Evolutionary conservation across 306 rosid species (phyloP), one percentile per base, ranked within the genome.

Genomic region (Medicago ruthenica): DNA sequence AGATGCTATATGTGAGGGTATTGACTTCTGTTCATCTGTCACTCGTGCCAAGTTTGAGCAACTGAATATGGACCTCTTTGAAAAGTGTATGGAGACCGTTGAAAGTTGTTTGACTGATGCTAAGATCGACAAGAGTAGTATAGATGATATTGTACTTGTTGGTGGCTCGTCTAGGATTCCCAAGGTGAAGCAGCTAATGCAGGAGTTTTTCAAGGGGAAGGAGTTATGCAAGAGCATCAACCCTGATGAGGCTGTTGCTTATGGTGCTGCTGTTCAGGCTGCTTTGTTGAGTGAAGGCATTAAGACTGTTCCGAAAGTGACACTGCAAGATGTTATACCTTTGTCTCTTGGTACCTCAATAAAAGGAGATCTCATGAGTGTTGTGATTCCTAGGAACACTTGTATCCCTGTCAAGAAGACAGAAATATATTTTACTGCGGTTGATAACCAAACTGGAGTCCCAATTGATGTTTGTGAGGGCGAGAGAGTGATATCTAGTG

Each of bases 371-470:
- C 5, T 47, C 0, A 47, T 47, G 53, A 0, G 0, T 14, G 8
- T 47, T 0, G 0, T 47, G 53, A 47, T 47, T 14, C 17, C 53
- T 2, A 47, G 53, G 53, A 47, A 47, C 0, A 47, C 53, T 47
- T 47, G 16, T 0, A 0, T 47, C 0, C 53, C 53, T 0, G 2
- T 47, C 53, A 14, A 5, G 17, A 47, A 47, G 53, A 45, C 51
- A 14, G 0, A 5, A 0, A 0, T 0, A 0, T 14, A 47, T 47
- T 0, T 0, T 1, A 47, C 53, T 0, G 0, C 0, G 0, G 1
- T 0, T 1, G 53, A 47, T 47, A 4, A 47, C 53, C 17, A 4
- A 47, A 0, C 17, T 14, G 0, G 16, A 4, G 53, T 47, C 53
- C 1, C 0, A 1, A 14, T 4, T 47, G 2, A 47, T 0, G 53